Evolutionary conservation across 1,284 basidiomycete genomes (phyloP), one percentile per base, ranked within the genome.

Genomic region (Cutaneotrichosporon arboriforme): DNA sequence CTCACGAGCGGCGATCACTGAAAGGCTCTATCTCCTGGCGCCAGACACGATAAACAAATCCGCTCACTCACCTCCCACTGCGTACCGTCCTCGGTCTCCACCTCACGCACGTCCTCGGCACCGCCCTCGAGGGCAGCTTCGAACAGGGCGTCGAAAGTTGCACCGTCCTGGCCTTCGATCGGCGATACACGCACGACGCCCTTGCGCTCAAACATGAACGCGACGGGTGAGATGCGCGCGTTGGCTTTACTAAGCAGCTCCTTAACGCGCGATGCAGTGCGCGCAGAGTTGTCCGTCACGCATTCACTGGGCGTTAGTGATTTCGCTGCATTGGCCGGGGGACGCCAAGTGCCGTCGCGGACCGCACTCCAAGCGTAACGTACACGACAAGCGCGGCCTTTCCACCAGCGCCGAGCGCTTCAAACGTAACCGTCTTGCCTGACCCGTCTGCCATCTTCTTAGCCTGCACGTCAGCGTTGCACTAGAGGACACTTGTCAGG

Each of bases 361-460:
- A 37, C 36, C 36, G 14, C 4, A 4, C 8, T 14, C 14, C 36
- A 15, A 8, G 8, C 14, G 12, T 15, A 12, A 71, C 85, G 74
- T 69, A 87, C 88, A 90, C 83, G 48, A 90, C 81, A 44, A 90
- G 69, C 1, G 85, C 88, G 36, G 87, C 81, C 33, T 81, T 80
- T 3, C 85, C 83, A 18, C 68, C 68, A 0, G 80, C 79, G 1
- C 82, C 83, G 44, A 90, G 78, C 3, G 82, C 87, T 71, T 90
- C 88, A 66, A 88, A 90, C 7, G 80, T 78, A 9, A 73, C 62
- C 14, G 46, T 61, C 54, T 74, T 70, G 18, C 72, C 71, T 0
- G 59, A 57, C 1, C 68, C 69, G 35, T 70, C 71, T 5, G 66
- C 60, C 9, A 59, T 56, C 20, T 58, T 60, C 31, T 46, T 51